Evolutionary conservation across 1,139 yeast species (phyloP).

Genomic region (Groenewaldozyma sp.): DNA sequence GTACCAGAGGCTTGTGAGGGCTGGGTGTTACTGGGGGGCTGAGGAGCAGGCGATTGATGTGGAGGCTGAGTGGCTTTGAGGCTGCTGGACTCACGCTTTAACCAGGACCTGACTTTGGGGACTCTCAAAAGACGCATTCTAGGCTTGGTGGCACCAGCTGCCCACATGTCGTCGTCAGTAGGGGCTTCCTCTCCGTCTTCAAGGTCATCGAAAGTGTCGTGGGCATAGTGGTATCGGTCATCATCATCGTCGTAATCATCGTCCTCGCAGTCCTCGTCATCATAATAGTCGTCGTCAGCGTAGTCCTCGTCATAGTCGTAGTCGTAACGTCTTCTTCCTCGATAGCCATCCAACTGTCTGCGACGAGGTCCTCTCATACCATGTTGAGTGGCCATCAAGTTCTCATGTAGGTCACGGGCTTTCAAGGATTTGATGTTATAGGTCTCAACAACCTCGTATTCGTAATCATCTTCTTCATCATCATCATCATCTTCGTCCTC

Average conservation of each 20-base stretch:
- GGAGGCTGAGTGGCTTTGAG: too few species aligned
- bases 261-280: not conserved
- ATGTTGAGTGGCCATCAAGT: not conserved
- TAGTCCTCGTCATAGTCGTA: not conserved
- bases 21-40: not conserved
- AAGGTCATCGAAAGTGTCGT: too few species aligned
- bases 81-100: not conserved
- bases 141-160: not conserved
- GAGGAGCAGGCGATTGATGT: not conserved
- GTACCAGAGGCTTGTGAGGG: not conserved
- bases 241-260: not conserved
- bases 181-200: not conserved
- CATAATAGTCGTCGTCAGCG: not conserved
- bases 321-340: not conserved
- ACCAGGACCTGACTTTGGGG: slow-evolving; percentile 1
- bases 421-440: not conserved
- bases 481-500: slow-evolving; percentile 7
- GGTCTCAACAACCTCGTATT: not conserved
- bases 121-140: slow-evolving; percentile 1
- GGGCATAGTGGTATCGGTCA: not conserved
- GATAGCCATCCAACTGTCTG: not conserved
- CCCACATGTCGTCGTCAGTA: not conserved
- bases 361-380: not conserved
- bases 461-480: not conserved
- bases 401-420: not conserved